A percentile compares a stretch with the other conserved stretches of the same genome.
These are phyloP conservation scores for Penicillium sp. DNA, from an alignment of 2,329 filamentous ascomycete species.

Conservation along the genomic window DNA sequence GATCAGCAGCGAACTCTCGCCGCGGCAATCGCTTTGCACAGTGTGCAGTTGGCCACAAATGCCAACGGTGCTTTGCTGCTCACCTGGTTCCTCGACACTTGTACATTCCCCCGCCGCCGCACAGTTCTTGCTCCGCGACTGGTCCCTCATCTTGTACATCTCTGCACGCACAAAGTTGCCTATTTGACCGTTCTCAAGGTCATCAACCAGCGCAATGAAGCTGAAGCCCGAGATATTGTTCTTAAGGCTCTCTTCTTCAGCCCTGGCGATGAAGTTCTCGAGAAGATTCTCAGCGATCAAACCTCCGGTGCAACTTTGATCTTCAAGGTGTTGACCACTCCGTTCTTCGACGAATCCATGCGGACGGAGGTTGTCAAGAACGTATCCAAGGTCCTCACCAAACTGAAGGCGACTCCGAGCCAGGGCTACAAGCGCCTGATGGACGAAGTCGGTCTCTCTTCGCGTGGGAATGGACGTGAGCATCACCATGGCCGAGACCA, in stretches of 20 bases:
- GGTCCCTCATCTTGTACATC: slow-evolving; percentile 84
- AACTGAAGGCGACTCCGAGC: slow-evolving; percentile 85
- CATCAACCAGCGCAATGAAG: slow-evolving; percentile 93
- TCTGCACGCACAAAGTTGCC: slow-evolving; percentile 97
- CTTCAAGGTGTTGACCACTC: slow-evolving; percentile 96
- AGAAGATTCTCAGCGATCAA: slow-evolving; percentile 86
- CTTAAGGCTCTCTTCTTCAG: slow-evolving; percentile 90
- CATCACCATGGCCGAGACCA: slow-evolving; percentile 39
- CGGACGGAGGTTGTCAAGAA: slow-evolving; percentile 84
- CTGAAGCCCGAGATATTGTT: slow-evolving; percentile 84
- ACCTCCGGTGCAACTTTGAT: slow-evolving; percentile 90
- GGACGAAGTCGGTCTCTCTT: slow-evolving; percentile 91
- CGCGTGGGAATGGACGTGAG: slow-evolving; percentile 37
- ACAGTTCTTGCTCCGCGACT: slow-evolving; percentile 87
- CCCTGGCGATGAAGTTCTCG: slow-evolving; percentile 74
- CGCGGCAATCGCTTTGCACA: slow-evolving; percentile 90
- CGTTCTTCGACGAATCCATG: slow-evolving; percentile 91
- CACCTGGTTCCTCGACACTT: slow-evolving; percentile 98
- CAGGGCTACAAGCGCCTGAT: slow-evolving; percentile 98
- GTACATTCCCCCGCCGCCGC: slow-evolving; percentile 85
- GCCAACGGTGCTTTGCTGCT: slow-evolving; percentile 88
- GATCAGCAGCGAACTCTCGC: slow-evolving; percentile 94
- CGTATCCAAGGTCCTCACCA: slow-evolving; percentile 78
- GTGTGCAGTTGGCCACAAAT: slow-evolving; percentile 92
- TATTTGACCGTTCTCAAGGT: slow-evolving; percentile 96